Evolutionary conservation across 148 eudicot species (phyloP), one percentile per base, ranked within the genome.

Genomic region (Drosera capensis): DNA sequence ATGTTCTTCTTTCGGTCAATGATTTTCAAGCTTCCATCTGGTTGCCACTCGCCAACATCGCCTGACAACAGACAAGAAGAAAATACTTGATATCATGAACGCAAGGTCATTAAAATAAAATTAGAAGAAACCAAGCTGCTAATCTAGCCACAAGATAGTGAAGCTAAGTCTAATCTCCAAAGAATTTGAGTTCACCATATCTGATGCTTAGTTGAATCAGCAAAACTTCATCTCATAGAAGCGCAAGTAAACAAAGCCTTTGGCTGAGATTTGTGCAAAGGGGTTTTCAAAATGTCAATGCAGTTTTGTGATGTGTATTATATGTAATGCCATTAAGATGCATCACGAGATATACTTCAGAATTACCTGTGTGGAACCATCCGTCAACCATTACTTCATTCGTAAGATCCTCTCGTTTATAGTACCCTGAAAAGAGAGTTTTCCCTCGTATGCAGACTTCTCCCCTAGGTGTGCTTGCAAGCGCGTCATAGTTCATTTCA

Each of bases 41-140:
- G 82, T 58, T 77, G 97, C 97, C 95, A 90, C 70, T 88, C 97
- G 37, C 97, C 97, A 80, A 90, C 60, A 57, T 90, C 97, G 49
- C 97, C 97, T 88, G n/a, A n/a, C n/a, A n/a, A n/a, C n/a, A n/a
- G n/a, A n/a, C n/a, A n/a, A n/a, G n/a, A n/a, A n/a, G n/a, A n/a
- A n/a, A n/a, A n/a, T n/a, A n/a, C n/a, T n/a, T n/a, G n/a, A n/a
- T n/a, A n/a, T n/a, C n/a, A n/a, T n/a, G n/a, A n/a, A n/a, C n/a
- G n/a, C n/a, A n/a, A n/a, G n/a, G n/a, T n/a, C n/a, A n/a, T n/a
- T n/a, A n/a, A n/a, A n/a, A n/a, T n/a, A n/a, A n/a, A n/a, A n/a
- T n/a, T n/a, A n/a, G n/a, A n/a, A n/a, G n/a, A n/a, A n/a, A n/a
- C n/a, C n/a, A n/a, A n/a, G n/a, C n/a, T n/a, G n/a, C n/a, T n/a